phyloP scores from a whole-genome alignment of 2,329 filamentous ascomycete species.

The Penicillium vulpinum region DNA sequence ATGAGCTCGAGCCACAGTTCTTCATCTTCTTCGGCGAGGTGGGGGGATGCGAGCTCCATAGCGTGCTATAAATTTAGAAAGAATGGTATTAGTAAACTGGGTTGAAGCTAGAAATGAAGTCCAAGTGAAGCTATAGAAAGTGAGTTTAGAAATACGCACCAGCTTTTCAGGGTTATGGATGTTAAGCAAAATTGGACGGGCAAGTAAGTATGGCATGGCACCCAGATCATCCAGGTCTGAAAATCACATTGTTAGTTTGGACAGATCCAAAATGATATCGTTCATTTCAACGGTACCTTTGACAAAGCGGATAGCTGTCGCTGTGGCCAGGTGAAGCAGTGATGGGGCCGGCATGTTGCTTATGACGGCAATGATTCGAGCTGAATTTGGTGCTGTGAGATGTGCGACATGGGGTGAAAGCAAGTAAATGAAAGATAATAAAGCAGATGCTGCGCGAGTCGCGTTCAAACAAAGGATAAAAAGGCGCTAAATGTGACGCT shows the following conservation, averaged over 20 bases:
- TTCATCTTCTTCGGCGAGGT: slow-evolving; percentile 67
- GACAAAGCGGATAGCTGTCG: slow-evolving; percentile 39
- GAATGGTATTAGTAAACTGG: slow-evolving; percentile 3
- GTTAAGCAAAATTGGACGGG: slow-evolving; percentile 67
- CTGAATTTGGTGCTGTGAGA: background rate
- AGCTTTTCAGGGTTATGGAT: slow-evolving; percentile 75
- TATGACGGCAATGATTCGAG: slow-evolving; percentile 12
- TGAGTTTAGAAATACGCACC: slow-evolving; percentile 40
- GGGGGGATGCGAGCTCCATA: slow-evolving; percentile 74
- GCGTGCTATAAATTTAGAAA: slow-evolving; percentile 39
- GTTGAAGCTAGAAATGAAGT: background rate
- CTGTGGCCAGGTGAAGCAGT: slow-evolving; percentile 37
- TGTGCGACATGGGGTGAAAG: slow-evolving; percentile 19
- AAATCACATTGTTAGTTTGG: background rate
- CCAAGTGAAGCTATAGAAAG: background rate
- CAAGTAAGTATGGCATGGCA: slow-evolving; percentile 65
- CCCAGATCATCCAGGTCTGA: slow-evolving; percentile 68
- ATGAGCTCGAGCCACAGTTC: slow-evolving; percentile 82
- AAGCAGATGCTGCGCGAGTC: background rate
- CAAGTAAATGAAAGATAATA: background rate
- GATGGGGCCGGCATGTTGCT: slow-evolving; percentile 37
- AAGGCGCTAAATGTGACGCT: background rate
- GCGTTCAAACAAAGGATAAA: background rate
- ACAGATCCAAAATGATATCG: background rate
- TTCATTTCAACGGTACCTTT: slow-evolving; percentile 27